These are phyloP conservation scores for Beta corolliflora DNA, from an alignment of 179 eudicot species.

Conservation along the genomic window DNA sequence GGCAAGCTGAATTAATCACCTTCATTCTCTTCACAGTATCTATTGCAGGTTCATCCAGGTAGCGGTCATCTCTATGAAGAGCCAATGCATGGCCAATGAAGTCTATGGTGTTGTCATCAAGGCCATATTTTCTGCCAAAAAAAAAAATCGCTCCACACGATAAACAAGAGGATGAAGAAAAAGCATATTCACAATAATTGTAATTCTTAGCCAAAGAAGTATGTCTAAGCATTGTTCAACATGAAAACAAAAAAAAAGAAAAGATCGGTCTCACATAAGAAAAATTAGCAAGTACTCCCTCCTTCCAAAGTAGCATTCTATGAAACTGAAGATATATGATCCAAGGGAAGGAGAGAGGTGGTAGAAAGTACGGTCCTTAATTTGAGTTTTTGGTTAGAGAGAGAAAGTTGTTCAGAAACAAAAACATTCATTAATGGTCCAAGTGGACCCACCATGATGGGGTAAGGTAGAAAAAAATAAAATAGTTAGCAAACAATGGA, in stretches of 20 bases:
- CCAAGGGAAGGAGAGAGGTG: too few species aligned
- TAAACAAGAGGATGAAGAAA: too few species aligned
- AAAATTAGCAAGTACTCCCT: background rate
- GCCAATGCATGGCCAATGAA: constrained; percentile 90
- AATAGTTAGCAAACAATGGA: too few species aligned
- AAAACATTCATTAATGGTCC: too few species aligned
- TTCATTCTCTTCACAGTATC: constrained; percentile 79
- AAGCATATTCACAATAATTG: background rate
- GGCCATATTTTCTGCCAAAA: constrained; percentile 64
- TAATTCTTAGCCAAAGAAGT: background rate
- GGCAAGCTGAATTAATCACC: constrained; percentile 37
- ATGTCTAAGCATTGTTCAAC: background rate
- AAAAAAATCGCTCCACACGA: background rate
- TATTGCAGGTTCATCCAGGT: constrained; percentile 67
- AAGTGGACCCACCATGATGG: too few species aligned
- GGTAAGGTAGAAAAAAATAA: too few species aligned
- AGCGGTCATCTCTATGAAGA: constrained; percentile 57
- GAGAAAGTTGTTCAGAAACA: too few species aligned
- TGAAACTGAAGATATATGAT: too few species aligned
- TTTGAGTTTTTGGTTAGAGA: too few species aligned
- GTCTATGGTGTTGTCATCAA: constrained; percentile 78
- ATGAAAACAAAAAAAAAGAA: background rate
- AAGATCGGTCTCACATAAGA: too few species aligned
- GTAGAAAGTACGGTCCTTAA: too few species aligned
- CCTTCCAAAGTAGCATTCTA: too few species aligned